These are phyloP conservation scores for Colletotrichum sp. DNA, from an alignment of 2,329 filamentous ascomycete species.

Conservation along the genomic window DNA sequence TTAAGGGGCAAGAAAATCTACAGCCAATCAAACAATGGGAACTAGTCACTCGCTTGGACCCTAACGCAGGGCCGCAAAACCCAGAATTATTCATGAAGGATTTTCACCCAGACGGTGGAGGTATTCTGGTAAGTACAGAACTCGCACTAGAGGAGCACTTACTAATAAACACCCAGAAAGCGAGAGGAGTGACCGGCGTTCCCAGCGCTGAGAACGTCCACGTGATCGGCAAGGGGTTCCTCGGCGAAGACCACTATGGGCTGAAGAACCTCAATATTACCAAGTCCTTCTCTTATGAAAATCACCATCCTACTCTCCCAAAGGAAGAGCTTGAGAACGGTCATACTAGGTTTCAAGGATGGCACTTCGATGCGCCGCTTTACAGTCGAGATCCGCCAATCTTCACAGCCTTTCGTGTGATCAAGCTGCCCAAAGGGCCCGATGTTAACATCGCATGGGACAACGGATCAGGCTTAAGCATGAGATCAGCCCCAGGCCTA, in stretches of 20 bases:
- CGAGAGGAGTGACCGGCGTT: slow-evolving; percentile 38
- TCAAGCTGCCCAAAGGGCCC: slow-evolving; percentile 40
- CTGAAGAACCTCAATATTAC: slow-evolving; percentile 39
- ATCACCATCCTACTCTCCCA: slow-evolving; percentile 36
- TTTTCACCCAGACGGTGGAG: slow-evolving; percentile 43
- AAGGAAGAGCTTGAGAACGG: slow-evolving; percentile 41
- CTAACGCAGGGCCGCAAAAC: slow-evolving; percentile 41
- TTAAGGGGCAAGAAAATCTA: slow-evolving; percentile 47
- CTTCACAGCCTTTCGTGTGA: slow-evolving; percentile 45
- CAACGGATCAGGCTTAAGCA: slow-evolving; percentile 43
- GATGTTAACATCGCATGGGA: slow-evolving; percentile 47
- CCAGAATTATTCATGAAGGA: slow-evolving; percentile 46
- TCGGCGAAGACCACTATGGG: slow-evolving; percentile 48
- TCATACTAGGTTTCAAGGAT: slow-evolving; percentile 49
- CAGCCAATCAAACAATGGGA: slow-evolving; percentile 49
- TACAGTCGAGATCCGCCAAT: slow-evolving; percentile 45
- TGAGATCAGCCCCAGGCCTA: slow-evolving; percentile 46
- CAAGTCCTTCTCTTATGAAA: slow-evolving; percentile 38
- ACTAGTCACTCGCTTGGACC: slow-evolving; percentile 47
- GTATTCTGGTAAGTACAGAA: slow-evolving; percentile 34
- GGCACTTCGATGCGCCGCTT: slow-evolving; percentile 53
- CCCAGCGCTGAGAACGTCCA: slow-evolving; percentile 48
- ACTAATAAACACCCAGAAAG: slow-evolving; percentile 22
- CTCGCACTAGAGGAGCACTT: not conserved
- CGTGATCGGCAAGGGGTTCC: slow-evolving; percentile 50